Base-by-base conservation (phyloP, 2,329 filamentous ascomycete genomes). In the Chrysosporium queenslandicum region DNA sequence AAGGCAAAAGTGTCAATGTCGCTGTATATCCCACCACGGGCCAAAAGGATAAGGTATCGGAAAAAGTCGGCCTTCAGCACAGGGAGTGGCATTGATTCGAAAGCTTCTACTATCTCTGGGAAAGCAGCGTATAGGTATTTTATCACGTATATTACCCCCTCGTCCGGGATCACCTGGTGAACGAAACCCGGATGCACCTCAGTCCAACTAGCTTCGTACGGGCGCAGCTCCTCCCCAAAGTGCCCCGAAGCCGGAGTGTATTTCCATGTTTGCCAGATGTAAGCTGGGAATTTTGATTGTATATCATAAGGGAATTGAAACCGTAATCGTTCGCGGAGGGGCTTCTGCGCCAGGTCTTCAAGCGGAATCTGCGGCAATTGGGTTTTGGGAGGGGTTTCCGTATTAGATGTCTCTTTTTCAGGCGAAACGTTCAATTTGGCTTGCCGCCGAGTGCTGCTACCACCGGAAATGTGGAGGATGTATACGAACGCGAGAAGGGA, bases 191-290 rank as follows among this genome's bases (percentile, higher is more conserved):
- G 91, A 67, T 98, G 89, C 62, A 85, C 73, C 59, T 86, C 78
- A 7, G 87, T 85, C 92, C 92, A 98, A 56, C 86, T 89, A 12
- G 87, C 86, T 71, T 97, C 92, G 55, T 88, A 78, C 43, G 86
- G 81, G 56, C 90, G 83, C 65, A 95, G 90, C 18, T 75, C 72
- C 56, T 84, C 80, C 9, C 70, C 71, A 65, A 98, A 98, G 56
- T 86, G 77, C 47, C 80, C 76, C 20, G 87, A 85, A 1, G 83
- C 79, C 0, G 91, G 90, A 0, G 82, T 86, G 63, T 81, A 84
- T 69, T 94, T 96, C 92, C 92, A 98, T 12, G 92, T 98, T 76
- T 98, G 92, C 92, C 92, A 98, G 65, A 98, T 94, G 74, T 95
- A 97, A 53, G 89, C 90, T 2, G 92, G 92, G 68, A 97, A 97